These are phyloP conservation scores for Oryza meridionalis DNA, from an alignment of 176 grass and related monocot species.

Conservation along the genomic window DNA sequence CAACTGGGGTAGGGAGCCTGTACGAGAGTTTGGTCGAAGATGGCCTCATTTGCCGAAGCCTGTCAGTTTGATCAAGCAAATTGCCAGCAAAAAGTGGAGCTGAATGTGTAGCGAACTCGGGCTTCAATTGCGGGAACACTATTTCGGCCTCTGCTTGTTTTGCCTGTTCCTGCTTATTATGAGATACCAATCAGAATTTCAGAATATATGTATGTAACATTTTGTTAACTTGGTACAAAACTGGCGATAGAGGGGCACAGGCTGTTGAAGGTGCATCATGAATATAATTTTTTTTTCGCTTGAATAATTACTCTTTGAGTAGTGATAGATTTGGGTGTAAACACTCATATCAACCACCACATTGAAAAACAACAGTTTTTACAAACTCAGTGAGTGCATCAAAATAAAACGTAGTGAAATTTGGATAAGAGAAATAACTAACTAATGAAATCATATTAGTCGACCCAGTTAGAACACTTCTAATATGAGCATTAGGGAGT, in stretches of 20 bases:
- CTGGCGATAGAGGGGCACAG: not conserved
- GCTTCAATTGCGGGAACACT: constrained; percentile 36
- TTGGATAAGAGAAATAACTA: not conserved
- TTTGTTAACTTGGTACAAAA: constrained; percentile 1
- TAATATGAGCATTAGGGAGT: constrained; percentile 14
- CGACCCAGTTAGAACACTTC: not conserved
- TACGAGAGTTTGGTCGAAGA: constrained; percentile 66
- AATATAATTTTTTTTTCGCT: not conserved
- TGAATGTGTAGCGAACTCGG: constrained; percentile 54
- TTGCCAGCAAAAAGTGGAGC: constrained; percentile 59
- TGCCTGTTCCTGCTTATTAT: constrained; percentile 60
- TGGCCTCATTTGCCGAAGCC: constrained; percentile 59
- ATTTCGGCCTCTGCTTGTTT: constrained; percentile 46
- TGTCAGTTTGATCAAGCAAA: constrained; percentile 55
- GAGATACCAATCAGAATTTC: constrained; percentile 17
- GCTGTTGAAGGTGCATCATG: not conserved
- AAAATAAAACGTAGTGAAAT: not conserved
- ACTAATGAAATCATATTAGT: not conserved
- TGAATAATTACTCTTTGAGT: not conserved
- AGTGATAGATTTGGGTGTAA: not conserved
- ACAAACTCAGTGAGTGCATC: not conserved
- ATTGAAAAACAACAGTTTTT: not conserved
- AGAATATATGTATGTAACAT: not conserved
- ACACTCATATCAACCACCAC: not conserved
- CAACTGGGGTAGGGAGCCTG: constrained; percentile 68